Conservation (phyloP, 371 early-diverging fungal species). For the Mucor sp. region DNA sequence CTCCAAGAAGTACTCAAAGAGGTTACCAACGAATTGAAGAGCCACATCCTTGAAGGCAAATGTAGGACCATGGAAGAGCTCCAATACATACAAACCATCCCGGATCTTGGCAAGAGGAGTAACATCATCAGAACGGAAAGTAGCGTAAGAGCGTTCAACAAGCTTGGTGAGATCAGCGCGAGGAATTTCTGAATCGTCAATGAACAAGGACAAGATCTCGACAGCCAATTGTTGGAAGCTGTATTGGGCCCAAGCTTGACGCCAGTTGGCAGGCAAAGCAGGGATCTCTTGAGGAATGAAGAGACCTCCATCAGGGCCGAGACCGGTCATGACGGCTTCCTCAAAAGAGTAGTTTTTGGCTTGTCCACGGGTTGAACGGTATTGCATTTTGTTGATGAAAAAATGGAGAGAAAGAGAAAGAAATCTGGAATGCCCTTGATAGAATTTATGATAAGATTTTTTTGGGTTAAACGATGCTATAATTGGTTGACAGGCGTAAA, state of each 20-base stretch:
- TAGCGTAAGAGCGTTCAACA: conserved; percentile 73
- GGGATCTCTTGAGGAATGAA: conserved; percentile 92
- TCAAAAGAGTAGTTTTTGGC: conserved; percentile 80
- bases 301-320: conserved; percentile 94
- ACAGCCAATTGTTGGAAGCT: conserved; percentile 83
- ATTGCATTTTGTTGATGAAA: conserved; percentile 59
- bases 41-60: conserved; percentile 99
- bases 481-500: conserved; percentile 12
- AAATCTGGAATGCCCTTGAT: background rate
- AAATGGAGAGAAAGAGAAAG: conserved; percentile 5
- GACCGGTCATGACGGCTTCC: conserved; percentile 90
- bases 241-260: conserved; percentile 68
- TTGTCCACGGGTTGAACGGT: conserved; percentile 88
- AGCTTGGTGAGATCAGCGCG: conserved; percentile 69
- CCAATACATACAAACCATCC: conserved; percentile 75
- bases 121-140: conserved; percentile 77
- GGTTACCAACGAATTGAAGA: conserved; percentile 94
- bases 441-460: background rate
- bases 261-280: conserved; percentile 63
- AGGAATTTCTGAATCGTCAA: conserved; percentile 80
- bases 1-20: conserved; percentile 95
- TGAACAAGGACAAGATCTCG: conserved; percentile 81
- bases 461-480: background rate
- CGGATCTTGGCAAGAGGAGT: conserved; percentile 81
- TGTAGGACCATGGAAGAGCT: conserved; percentile 97